Conservation (phyloP, 345 rosid genomes). For the Salix purpurea region DNA sequence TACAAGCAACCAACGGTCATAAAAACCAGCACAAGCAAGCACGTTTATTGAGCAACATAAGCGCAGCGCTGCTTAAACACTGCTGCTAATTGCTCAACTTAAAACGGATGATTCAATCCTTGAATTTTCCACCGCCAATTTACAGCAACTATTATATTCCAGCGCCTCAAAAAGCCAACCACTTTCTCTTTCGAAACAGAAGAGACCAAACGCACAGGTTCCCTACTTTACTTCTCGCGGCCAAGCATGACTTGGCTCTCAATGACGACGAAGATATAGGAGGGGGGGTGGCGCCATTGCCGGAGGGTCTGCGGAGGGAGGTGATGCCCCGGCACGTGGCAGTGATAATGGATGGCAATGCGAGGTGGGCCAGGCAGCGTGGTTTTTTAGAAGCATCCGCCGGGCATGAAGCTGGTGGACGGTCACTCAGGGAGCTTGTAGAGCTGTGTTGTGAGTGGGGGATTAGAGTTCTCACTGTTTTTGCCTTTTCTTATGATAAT, state of each 20-base stretch:
- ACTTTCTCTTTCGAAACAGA: neutral
- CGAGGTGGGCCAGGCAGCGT: constrained; percentile 57
- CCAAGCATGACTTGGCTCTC: neutral
- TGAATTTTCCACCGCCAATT: neutral
- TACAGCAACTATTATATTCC: neutral
- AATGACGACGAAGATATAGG: constrained; percentile 21
- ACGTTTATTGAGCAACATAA: neutral
- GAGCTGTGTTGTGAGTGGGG: constrained; percentile 58
- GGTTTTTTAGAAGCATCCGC: constrained; percentile 41
- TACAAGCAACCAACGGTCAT: too few relatives aligned
- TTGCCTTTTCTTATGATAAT: constrained; percentile 76
- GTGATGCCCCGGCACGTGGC: constrained; percentile 78
- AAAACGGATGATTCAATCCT: constrained; percentile 1
- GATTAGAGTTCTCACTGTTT: constrained; percentile 64
- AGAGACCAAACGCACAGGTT: neutral
- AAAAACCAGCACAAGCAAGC: neutral
- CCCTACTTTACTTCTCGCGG: neutral
- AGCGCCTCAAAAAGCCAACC: neutral
- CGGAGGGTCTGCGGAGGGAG: constrained; percentile 44
- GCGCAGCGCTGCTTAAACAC: neutral
- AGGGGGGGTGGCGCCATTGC: constrained; percentile 21
- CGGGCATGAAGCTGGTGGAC: constrained; percentile 68
- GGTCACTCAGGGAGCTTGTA: constrained; percentile 51
- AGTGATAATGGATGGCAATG: constrained; percentile 81
- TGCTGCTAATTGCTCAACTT: neutral